Conservation (phyloP, 306 rosid species). For the Rosa multiflora region DNA sequence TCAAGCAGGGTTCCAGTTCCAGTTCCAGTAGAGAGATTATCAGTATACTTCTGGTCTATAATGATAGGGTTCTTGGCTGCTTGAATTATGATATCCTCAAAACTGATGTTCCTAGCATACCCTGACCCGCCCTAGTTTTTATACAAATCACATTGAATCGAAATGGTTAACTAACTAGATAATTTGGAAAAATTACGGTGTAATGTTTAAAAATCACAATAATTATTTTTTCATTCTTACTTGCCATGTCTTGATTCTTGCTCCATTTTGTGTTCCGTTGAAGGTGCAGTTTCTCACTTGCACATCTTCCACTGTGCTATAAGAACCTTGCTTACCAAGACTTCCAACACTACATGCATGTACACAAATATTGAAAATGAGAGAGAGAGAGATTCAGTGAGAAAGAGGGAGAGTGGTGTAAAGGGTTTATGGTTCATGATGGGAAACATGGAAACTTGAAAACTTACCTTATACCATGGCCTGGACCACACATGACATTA, state of each 20-base stretch:
- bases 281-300: conserved; percentile 44
- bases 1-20: neutral
- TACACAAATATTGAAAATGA: neutral
- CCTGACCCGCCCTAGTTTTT: conserved; percentile 12
- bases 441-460: neutral
- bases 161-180: neutral
- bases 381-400: neutral
- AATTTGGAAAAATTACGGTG: too few relatives aligned
- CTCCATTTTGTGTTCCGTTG: conserved; percentile 41
- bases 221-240: conserved; percentile 17
- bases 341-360: conserved; percentile 44
- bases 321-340: conserved; percentile 32
- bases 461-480: conserved; percentile 54
- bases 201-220: neutral
- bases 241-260: conserved; percentile 57
- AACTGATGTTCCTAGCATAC: conserved; percentile 11
- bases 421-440: neutral
- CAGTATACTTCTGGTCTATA: conserved; percentile 2
- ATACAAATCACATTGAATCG: neutral
- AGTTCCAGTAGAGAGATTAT: too few relatives aligned
- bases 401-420: neutral
- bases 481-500: conserved; percentile 50
- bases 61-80: conserved; percentile 10
- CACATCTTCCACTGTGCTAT: conserved; percentile 38
- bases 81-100: neutral